Percentiles rank a stretch among this genome's conserved stretches.
Evolutionary conservation across 225 moss, liverwort and hornwort genomes (phyloP).

Genomic region (Bryum argenteum): DNA sequence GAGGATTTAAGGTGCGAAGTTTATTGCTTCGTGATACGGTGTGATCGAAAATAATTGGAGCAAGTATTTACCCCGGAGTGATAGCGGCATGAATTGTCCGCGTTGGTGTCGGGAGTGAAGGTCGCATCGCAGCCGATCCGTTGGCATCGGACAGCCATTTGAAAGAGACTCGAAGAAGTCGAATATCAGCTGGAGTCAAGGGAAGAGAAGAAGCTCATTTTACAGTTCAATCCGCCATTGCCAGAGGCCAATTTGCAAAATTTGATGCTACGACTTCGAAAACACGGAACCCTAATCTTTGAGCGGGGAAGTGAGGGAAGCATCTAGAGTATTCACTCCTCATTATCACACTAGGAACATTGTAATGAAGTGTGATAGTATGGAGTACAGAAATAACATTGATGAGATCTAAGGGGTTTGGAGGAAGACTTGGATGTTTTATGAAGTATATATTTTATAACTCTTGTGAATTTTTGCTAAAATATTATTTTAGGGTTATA

Average conservation of each 20-base stretch:
- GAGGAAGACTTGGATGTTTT: too few species aligned
- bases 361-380: not conserved
- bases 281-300: slow-evolving; percentile 30
- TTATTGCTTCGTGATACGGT: not conserved
- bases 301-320: not conserved
- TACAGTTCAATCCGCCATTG: slow-evolving; percentile 11
- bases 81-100: slow-evolving; percentile 67
- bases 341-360: too few species aligned
- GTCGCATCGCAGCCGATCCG: slow-evolving; percentile 75
- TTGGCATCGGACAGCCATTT: slow-evolving; percentile 58
- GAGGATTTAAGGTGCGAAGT: not conserved
- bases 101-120: slow-evolving; percentile 60
- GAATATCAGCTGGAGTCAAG: not conserved
- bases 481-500: too few species aligned
- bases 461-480: too few species aligned
- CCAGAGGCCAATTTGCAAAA: slow-evolving; percentile 20
- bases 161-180: not conserved
- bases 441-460: too few species aligned
- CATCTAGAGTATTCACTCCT: not conserved
- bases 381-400: not conserved
- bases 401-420: too few species aligned
- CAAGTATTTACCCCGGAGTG: slow-evolving; percentile 69
- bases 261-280: too few species aligned
- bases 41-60: not conserved
- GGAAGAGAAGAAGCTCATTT: not conserved